phyloP scores from a whole-genome alignment of 345 rosid genomes.

The Gossypium sturtianum region DNA sequence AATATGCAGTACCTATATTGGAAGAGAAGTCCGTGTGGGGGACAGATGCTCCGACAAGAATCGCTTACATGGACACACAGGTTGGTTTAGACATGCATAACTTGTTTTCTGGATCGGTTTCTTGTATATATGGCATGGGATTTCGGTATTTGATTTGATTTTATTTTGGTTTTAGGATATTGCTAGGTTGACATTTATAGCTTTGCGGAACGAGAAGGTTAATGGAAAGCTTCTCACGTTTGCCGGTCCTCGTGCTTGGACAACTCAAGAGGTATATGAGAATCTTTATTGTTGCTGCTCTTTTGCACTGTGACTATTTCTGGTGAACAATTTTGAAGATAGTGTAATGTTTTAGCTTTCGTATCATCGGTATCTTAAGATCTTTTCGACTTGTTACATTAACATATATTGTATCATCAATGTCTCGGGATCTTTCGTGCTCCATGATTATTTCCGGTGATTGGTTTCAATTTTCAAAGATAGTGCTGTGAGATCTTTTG shows the following conservation, averaged over 20 bases:
- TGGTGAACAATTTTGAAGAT: neutral
- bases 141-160: neutral
- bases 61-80: conserved; percentile 99
- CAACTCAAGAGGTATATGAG: conserved; percentile 78
- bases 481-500: neutral
- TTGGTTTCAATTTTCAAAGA: too few species aligned
- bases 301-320: neutral
- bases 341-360: neutral
- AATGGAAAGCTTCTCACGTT: conserved; percentile 82
- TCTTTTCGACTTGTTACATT: neutral
- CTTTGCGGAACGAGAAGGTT: conserved; percentile 68
- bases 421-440: too few species aligned
- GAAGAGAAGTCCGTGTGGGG: conserved; percentile 99
- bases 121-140: neutral
- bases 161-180: conserved; percentile 53
- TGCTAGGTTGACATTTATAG: conserved; percentile 80
- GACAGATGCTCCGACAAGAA: conserved; percentile 94
- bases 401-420: neutral
- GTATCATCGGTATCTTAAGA: neutral
- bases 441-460: too few species aligned
- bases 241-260: conserved; percentile 98
- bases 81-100: conserved; percentile 26
- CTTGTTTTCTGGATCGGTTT: neutral
- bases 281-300: neutral
- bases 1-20: conserved; percentile 89